Conservation (phyloP, 176 grass and related monocot species). For the Musa schizocarpa region DNA sequence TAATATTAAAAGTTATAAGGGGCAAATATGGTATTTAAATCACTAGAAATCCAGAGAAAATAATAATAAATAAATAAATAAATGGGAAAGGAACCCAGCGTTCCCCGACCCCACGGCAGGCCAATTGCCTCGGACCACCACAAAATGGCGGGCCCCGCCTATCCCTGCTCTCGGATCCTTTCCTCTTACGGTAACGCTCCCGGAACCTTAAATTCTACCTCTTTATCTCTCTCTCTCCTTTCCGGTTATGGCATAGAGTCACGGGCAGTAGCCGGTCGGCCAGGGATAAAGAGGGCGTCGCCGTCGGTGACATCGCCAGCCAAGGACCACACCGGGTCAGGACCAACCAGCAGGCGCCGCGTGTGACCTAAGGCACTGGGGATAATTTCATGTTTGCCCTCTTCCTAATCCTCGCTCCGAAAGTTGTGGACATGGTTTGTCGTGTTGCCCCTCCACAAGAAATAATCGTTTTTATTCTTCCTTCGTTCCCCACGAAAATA, state of each 20-base stretch:
- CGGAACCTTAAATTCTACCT: slow-evolving; percentile 18
- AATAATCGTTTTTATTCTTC: neutral
- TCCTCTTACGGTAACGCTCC: slow-evolving; percentile 18
- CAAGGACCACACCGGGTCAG: neutral
- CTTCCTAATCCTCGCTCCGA: neutral
- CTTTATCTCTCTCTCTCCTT: slow-evolving; percentile 4
- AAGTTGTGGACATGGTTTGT: slow-evolving; percentile 6
- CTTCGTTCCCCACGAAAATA: too few species aligned
- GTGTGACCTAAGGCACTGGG: neutral
- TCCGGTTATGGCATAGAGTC: slow-evolving; percentile 30
- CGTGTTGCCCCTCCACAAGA: neutral
- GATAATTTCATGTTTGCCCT: neutral
- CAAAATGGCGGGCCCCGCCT: neutral
- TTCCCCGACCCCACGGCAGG: neutral
- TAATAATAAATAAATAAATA: too few species aligned
- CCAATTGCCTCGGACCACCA: neutral
- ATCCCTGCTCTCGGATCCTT: neutral
- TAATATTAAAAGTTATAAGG: too few species aligned
- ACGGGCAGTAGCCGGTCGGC: slow-evolving; percentile 21
- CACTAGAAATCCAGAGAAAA: too few species aligned
- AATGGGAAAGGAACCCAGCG: neutral
- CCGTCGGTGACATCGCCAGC: neutral
- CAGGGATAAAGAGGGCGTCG: neutral
- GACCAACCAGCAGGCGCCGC: neutral
- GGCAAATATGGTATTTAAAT: too few species aligned